Conservation (phyloP, 1,284 basidiomycete genomes). For the Hemileia vastatrix region DNA sequence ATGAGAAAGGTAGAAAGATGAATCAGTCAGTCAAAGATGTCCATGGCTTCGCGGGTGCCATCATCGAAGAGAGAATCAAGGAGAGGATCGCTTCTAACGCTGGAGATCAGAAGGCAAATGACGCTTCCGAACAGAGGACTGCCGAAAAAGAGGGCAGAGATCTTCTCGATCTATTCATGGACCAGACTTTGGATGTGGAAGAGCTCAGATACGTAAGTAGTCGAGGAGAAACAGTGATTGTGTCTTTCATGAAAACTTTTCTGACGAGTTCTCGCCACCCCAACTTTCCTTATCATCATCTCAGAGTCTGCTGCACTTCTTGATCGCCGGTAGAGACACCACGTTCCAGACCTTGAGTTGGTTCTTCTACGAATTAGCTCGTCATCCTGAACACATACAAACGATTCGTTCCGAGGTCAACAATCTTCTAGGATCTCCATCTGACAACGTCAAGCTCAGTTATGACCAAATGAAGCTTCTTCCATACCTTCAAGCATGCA, state of each 20-base stretch:
- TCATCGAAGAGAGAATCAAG: constrained; percentile 30
- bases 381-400: constrained; percentile 27
- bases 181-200: constrained; percentile 29
- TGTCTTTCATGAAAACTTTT: background rate
- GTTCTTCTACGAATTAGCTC: constrained; percentile 33
- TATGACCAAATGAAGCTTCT: constrained; percentile 32
- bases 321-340: constrained; percentile 37
- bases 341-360: constrained; percentile 34
- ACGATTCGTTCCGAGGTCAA: constrained; percentile 30
- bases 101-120: background rate
- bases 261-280: background rate
- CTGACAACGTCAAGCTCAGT: constrained; percentile 25
- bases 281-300: constrained; percentile 14
- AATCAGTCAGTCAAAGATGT: constrained; percentile 27
- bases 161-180: constrained; percentile 36
- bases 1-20: constrained; percentile 26
- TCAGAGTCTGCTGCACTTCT: constrained; percentile 34
- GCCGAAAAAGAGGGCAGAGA: constrained; percentile 32
- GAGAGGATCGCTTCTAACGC: background rate
- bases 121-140: background rate
- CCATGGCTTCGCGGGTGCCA: constrained; percentile 27
- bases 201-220: constrained; percentile 24
- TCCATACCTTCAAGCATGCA: constrained; percentile 33
- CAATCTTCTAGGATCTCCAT: constrained; percentile 22
- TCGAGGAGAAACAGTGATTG: background rate